Conservation (phyloP, 2,329 filamentous ascomycete genomes). For the Rachicladosporium sp. region DNA sequence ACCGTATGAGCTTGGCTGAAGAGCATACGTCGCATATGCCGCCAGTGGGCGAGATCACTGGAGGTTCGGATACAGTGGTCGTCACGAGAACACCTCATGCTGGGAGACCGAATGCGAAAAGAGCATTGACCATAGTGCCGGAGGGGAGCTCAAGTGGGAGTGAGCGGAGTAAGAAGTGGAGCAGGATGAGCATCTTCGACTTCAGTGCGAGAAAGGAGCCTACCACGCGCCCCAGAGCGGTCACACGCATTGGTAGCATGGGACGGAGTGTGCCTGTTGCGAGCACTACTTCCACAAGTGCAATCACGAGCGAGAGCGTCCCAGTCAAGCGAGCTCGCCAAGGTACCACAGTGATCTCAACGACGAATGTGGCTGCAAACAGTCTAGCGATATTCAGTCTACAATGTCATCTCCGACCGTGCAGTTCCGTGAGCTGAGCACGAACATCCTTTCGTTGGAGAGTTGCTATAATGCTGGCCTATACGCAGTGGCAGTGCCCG, state of each 20-base stretch:
- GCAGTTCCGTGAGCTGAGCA: too few species aligned
- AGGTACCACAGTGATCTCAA: too few species aligned
- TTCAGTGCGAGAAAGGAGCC: constrained; percentile 12
- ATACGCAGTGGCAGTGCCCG: too few species aligned
- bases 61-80: constrained; percentile 9
- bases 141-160: constrained; percentile 36
- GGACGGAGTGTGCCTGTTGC: constrained; percentile 16
- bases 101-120: constrained; percentile 11
- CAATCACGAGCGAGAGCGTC: too few species aligned
- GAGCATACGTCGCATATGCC: constrained; percentile 52
- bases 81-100: not conserved
- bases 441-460: too few species aligned
- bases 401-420: too few species aligned
- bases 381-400: too few species aligned
- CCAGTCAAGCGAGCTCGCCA: too few species aligned
- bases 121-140: constrained; percentile 34
- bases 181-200: constrained; percentile 13
- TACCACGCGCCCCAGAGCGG: constrained; percentile 8
- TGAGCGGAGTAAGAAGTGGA: constrained; percentile 17
- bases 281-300: constrained; percentile 13
- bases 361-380: too few species aligned
- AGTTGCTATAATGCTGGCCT: too few species aligned
- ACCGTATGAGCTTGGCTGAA: constrained; percentile 48
- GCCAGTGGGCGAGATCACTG: constrained; percentile 45
- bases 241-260: constrained; percentile 18